Evolutionary conservation across 2,329 filamentous ascomycete genomes (phyloP), one percentile per base, ranked within the genome.

Genomic region (Albifimbria verrucaria): DNA sequence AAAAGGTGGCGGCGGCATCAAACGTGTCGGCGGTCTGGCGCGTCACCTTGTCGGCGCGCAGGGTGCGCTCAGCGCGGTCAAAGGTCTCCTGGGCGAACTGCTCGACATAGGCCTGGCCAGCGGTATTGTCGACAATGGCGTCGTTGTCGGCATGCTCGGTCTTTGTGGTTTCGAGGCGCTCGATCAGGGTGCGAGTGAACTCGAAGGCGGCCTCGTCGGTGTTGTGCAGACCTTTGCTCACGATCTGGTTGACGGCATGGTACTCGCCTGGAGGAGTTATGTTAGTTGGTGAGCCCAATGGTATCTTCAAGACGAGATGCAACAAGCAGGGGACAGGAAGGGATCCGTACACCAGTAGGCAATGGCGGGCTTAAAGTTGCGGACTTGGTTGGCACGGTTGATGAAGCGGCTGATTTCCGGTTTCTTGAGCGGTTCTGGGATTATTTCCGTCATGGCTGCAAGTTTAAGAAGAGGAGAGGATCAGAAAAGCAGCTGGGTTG

Each of bases 21-120:
- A 97, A 96, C 0, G 92, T 97, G 66, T 95, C 91, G 54, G 90
- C 92, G 0, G 94, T 99, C 80, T 95, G 89, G 62, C 84, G 87
- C 41, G 91, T 92, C 56, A 90, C 92, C 66, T 88, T 92, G 72
- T 94, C 88, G 48, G 89, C 88, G 54, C 86, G 83, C 64, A 97
- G 83, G 0, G 91, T 87, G 52, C 88, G 85, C 64, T 97, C 90
- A 4, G 90, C 93, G 57, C 91, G 84, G 47, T 87, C 82, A 58
- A 99, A 92, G 0, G 92, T 92, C 64, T 96, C 89, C 58, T 93
- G 78, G 0, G 88, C 93, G 69, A 99, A 99, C 68, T 96, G 89
- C 71, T 97, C 92, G 47, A 97, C 87, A 63, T 96, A 96, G 51
- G 91, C 92, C 71, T 92, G 90, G 1, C 91, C 93, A 4, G 89